phyloP scores from a whole-genome alignment of 306 rosid genomes.

The Dicorynia guianensis region DNA sequence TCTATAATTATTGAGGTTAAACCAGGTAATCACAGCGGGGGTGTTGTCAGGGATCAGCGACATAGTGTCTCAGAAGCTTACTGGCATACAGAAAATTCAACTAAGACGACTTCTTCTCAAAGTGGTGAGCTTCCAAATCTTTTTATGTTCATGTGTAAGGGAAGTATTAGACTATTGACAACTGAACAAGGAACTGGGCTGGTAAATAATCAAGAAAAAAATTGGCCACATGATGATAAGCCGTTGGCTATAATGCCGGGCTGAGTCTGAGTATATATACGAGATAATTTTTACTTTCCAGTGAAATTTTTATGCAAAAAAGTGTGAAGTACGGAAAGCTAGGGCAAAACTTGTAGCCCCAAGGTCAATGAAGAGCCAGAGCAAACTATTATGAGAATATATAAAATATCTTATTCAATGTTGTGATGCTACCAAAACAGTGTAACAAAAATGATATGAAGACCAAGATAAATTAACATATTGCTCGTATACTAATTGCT shows the following conservation, averaged over 20 bases:
- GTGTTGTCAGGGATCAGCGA: constrained; percentile 83
- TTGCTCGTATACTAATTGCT: neutral
- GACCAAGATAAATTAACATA: neutral
- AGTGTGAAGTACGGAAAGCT: too few relatives aligned
- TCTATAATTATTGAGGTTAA: neutral
- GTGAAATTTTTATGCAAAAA: neutral
- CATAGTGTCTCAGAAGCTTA: constrained; percentile 87
- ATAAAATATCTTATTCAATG: neutral
- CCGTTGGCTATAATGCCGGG: neutral
- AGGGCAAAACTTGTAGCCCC: neutral
- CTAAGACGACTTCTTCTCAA: constrained; percentile 76
- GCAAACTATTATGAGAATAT: neutral
- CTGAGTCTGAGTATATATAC: too few relatives aligned
- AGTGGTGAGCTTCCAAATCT: constrained; percentile 57
- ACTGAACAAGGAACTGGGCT: neutral
- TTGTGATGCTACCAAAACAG: neutral
- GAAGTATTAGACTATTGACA: neutral
- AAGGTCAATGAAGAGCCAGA: neutral
- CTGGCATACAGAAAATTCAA: constrained; percentile 85
- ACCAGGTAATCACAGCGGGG: constrained; percentile 84
- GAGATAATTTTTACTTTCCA: too few relatives aligned
- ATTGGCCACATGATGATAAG: constrained; percentile 25
- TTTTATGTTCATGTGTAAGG: constrained; percentile 15
- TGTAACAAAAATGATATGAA: neutral
- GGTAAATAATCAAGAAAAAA: neutral